phyloP scores from a whole-genome alignment of 345 rosid species.

The Camelina hispida region DNA sequence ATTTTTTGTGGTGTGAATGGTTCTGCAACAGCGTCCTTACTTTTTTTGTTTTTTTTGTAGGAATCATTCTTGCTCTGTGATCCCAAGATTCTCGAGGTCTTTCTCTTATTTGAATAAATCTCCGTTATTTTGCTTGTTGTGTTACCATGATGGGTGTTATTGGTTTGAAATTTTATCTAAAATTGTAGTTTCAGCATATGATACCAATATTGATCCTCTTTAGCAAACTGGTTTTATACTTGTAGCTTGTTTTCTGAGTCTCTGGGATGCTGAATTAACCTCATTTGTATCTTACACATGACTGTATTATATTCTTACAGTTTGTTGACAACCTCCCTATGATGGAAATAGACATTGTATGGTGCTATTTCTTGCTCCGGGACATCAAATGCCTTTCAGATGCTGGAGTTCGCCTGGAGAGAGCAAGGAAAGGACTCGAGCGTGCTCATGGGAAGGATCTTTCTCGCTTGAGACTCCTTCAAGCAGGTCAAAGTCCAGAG shows the following conservation, averaged over 20 bases:
- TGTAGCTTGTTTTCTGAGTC: slow-evolving; percentile 8
- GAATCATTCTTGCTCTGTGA: slow-evolving; percentile 91
- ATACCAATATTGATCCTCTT: background rate
- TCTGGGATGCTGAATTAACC: background rate
- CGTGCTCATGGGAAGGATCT: slow-evolving; percentile 92
- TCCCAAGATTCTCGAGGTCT: slow-evolving; percentile 81
- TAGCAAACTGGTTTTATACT: background rate
- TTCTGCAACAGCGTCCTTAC: background rate
- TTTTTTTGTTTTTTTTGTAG: slow-evolving; percentile 46
- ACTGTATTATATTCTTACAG: slow-evolving; percentile 51
- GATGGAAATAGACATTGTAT: slow-evolving; percentile 95
- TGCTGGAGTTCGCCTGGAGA: slow-evolving; percentile 82
- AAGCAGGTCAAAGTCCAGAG: slow-evolving; percentile 75
- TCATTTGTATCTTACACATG: slow-evolving; percentile 14
- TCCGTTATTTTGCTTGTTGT: background rate
- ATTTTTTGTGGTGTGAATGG: background rate
- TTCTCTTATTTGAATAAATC: background rate
- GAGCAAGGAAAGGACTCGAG: slow-evolving; percentile 89
- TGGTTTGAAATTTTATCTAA: background rate
- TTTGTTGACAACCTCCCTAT: slow-evolving; percentile 87
- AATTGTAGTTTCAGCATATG: slow-evolving; percentile 8
- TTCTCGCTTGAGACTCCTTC: slow-evolving; percentile 84
- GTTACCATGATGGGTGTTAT: background rate
- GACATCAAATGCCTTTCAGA: slow-evolving; percentile 85
- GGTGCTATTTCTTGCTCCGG: slow-evolving; percentile 94